phyloP scores from a whole-genome alignment of 176 grass and related monocot genomes.

The Zea mays region Zm-B73-REFERENCE-NAM-5.0 NC_050096.1:3958501-3959000 shows the following conservation, averaged over 20 bases:
- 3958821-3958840: no score
- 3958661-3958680: constrained; percentile 62
- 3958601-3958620: constrained; percentile 86
- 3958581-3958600: constrained; percentile 92
- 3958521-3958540: constrained; percentile 68
- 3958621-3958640: constrained; percentile 45
- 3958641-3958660: constrained; percentile 50
- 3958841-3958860: no score
- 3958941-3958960: no score
- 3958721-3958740: background rate
- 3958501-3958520: constrained; percentile 55
- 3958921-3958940: no score
- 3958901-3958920: no score
- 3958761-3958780: no score
- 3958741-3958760: background rate
- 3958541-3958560: constrained; percentile 92
- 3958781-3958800: no score
- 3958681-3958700: constrained; percentile 65
- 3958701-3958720: constrained; percentile 66
- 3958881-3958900: no score
- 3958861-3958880: no score
- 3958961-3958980: no score
- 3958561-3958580: constrained; percentile 90
- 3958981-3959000: no score
- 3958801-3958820: no score